phyloP scores from a whole-genome alignment of 371 early-diverging fungal species.

The Apophysomyces elegans region DNA sequence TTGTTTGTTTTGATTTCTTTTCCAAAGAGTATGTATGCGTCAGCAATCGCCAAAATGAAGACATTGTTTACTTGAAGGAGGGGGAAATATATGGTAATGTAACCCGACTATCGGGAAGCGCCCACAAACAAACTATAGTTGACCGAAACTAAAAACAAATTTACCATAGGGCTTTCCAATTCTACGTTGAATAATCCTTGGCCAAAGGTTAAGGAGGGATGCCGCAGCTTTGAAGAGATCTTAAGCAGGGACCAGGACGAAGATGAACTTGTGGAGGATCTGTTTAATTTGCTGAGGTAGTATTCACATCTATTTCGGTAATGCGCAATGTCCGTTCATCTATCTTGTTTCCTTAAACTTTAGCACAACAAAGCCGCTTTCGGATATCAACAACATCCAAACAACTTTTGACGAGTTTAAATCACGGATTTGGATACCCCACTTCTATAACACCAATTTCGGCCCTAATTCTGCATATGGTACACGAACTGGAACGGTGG shows the following conservation, averaged over 20 bases:
- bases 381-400: constrained; percentile 14
- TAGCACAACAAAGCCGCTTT: constrained; percentile 28
- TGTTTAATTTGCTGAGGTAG: constrained; percentile 53
- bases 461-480: constrained; percentile 30
- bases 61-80: constrained; percentile 18
- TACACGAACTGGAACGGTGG: constrained; percentile 59
- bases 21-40: constrained; percentile 32
- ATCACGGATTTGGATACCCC: constrained; percentile 42
- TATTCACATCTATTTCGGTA: background rate
- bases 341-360: too few relatives aligned
- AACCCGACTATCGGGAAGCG: background rate
- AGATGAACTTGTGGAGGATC: constrained; percentile 42
- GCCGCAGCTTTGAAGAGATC: constrained; percentile 31
- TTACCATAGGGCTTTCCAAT: constrained; percentile 50
- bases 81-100: constrained; percentile 45
- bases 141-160: background rate
- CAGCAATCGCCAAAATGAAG: constrained; percentile 46
- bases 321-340: background rate
- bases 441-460: constrained; percentile 19
- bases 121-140: background rate
- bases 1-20: constrained; percentile 52
- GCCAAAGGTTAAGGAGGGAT: constrained; percentile 57
- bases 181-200: constrained; percentile 53
- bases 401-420: constrained; percentile 29
- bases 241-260: constrained; percentile 25